Base-by-base conservation (phyloP, 2,329 filamentous ascomycete genomes). In the Zopfia rhizophila region DNA sequence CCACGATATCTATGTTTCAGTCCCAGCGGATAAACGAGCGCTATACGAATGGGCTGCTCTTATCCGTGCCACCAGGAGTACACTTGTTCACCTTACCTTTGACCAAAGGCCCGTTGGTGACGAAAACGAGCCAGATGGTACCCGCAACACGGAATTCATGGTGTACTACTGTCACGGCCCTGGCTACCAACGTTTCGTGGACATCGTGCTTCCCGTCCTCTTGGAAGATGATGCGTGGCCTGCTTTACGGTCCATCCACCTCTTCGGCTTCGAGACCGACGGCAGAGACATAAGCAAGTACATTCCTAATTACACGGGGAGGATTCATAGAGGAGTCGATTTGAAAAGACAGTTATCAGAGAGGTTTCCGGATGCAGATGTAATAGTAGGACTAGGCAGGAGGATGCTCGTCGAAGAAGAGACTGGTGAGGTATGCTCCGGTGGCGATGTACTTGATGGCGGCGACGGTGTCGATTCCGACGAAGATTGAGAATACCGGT, bases 181-280 rank as follows among this genome's bases (percentile, higher is more conserved):
- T 3, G 31, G 31, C 8, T 56, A 56, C 31, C 4, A 43, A 3
- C 33, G 30, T 2, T 56, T 56, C 27, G 32, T 41, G 2, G 22
- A 51, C 10, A 41, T 36, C 4, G 43, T 56, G 1, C 37, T 56
- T 3, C 53, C 53, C 1, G 33, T 46, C 3, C 27, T 56, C 5
- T 17, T 56, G n/a, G 45, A 53, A 17, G 24, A 49, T 11, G 24
- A 6, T 12, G 39, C 47, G 1, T 53, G 49, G 49, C 53, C 53
- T 27, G 24, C 13, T 3, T 24, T 56, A 16, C 21, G 45, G 19
- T 11, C 19, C 11, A 46, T 56, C 25, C 23, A 35, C 7, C 38
- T 56, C n/a, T 53, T 50, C 25, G 53, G 50, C 2, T 48, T 56
- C 22, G 53, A 56, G 32, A n/a, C n/a, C n/a, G n/a, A n/a, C n/a